Evolutionary conservation across 2,329 filamentous ascomycete genomes (phyloP).

Genomic region (Fonsecaea pedrosoi): DNA sequence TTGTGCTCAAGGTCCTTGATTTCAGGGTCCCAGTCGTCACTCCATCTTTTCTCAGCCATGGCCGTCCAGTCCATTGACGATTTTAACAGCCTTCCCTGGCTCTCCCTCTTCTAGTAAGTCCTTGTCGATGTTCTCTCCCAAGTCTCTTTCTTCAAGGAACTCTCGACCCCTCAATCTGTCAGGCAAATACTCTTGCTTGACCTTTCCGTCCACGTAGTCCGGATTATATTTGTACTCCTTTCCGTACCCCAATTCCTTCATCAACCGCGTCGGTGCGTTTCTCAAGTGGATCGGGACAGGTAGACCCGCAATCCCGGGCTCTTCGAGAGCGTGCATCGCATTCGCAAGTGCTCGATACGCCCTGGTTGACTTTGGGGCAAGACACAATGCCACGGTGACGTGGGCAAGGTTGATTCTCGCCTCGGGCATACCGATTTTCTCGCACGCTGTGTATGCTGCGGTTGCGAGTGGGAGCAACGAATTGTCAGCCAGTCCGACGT

Average conservation of each 20-base stretch:
- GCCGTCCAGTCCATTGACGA: background rate
- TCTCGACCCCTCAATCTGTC: conserved; percentile 70
- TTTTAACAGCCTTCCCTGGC: background rate
- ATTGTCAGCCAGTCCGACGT: conserved; percentile 89
- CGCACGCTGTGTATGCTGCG: conserved; percentile 81
- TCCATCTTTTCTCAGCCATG: background rate
- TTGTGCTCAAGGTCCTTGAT: background rate
- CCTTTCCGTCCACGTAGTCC: conserved; percentile 80
- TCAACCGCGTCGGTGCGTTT: conserved; percentile 88
- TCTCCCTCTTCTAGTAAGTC: conserved; percentile 21
- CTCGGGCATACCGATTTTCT: conserved; percentile 95
- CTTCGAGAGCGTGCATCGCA: conserved; percentile 76
- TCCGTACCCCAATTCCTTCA: conserved; percentile 92
- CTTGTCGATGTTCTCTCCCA: conserved; percentile 77
- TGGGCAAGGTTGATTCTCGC: conserved; percentile 91
- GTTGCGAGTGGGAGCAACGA: conserved; percentile 82
- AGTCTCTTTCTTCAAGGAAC: conserved; percentile 80
- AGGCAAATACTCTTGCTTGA: conserved; percentile 90
- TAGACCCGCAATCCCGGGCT: conserved; percentile 81
- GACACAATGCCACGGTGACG: conserved; percentile 77
- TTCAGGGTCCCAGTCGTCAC: background rate
- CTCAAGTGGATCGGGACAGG: conserved; percentile 86
- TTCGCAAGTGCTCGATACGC: conserved; percentile 83
- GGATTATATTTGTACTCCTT: conserved; percentile 97
- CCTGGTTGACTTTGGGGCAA: conserved; percentile 85